phyloP scores from a whole-genome alignment of 768 basidiomycete genomes.

The Chlorophyllum brunneum region DNA sequence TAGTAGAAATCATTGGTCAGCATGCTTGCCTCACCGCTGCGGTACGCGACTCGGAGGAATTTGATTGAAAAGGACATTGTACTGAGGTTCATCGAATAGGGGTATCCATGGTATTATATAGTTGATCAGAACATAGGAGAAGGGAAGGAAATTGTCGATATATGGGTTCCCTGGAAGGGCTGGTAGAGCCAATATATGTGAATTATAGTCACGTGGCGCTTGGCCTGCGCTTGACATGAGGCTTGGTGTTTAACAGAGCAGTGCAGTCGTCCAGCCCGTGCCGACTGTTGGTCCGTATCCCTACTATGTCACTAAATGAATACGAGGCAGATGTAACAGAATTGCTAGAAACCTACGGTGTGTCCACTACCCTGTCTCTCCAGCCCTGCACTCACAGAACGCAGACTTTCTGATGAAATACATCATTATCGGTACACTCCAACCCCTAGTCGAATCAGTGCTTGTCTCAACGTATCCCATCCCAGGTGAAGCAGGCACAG shows the following conservation, averaged over 20 bases:
- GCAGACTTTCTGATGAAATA: slow-evolving; percentile 98
- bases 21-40: slow-evolving; percentile 85
- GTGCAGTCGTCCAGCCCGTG: too few species aligned
- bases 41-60: slow-evolving; percentile 20
- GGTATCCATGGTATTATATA: slow-evolving; percentile 80
- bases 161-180: slow-evolving; percentile 91
- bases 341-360: slow-evolving; percentile 93
- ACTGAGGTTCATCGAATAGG: slow-evolving; percentile 24
- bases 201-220: slow-evolving; percentile 18
- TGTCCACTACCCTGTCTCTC: background rate
- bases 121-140: slow-evolving; percentile 59
- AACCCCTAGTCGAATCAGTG: slow-evolving; percentile 7
- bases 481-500: slow-evolving; percentile 91
- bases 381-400: slow-evolving; percentile 17
- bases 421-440: slow-evolving; percentile 79
- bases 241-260: slow-evolving; percentile 18
- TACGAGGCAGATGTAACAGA: slow-evolving; percentile 85
- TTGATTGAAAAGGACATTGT: background rate
- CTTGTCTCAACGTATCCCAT: slow-evolving; percentile 6
- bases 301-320: slow-evolving; percentile 58
- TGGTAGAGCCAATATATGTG: too few species aligned
- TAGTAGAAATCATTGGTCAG: slow-evolving; percentile 75
- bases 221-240: slow-evolving; percentile 27
- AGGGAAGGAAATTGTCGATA: slow-evolving; percentile 59
- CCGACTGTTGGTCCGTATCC: too few species aligned